Conservation (phyloP, 768 basidiomycete species). For the Gloeostereum incarnatum region DNA sequence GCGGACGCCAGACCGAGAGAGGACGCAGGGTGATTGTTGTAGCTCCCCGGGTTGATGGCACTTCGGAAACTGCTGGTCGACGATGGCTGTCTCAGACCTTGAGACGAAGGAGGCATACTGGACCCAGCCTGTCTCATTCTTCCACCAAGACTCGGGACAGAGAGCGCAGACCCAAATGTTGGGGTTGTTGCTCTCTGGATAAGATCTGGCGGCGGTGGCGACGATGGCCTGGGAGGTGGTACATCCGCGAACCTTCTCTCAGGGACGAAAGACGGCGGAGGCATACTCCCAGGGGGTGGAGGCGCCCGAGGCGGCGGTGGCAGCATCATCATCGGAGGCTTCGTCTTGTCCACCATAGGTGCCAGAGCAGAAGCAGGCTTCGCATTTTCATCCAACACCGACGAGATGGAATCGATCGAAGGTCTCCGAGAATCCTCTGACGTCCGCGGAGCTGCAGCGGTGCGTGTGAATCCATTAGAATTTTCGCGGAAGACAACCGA, state of each 20-base stretch:
- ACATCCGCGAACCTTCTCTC: conserved; percentile 50
- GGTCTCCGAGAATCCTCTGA: conserved; percentile 59
- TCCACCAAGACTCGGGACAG: conserved; percentile 33
- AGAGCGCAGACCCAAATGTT: conserved; percentile 57
- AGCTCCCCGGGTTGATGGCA: conserved; percentile 48
- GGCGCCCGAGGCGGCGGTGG: conserved; percentile 74
- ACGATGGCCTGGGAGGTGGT: conserved; percentile 82
- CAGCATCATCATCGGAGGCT: conserved; percentile 77
- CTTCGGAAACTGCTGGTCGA: conserved; percentile 83
- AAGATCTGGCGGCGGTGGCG: conserved; percentile 88
- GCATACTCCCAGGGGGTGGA: conserved; percentile 59
- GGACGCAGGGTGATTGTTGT: conserved; percentile 35
- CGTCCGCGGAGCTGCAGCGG: conserved; percentile 30
- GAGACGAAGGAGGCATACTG: conserved; percentile 64
- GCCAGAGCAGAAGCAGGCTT: conserved; percentile 10
- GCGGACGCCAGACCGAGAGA: conserved; percentile 31
- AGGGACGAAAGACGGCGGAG: conserved; percentile 69
- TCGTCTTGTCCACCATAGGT: conserved; percentile 60
- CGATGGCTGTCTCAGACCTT: conserved; percentile 57
- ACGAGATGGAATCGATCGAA: conserved; percentile 59
- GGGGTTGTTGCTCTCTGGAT: conserved; percentile 88
- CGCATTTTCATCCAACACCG: conserved; percentile 36
- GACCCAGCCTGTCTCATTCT: conserved; percentile 55
- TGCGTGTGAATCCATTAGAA: conserved; percentile 5
- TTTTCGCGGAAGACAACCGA: conserved; percentile 12